Evolutionary conservation across 495 filamentous ascomycete species (phyloP), one percentile per base, ranked within the genome.

Genomic region (Talaromyces liani): DNA sequence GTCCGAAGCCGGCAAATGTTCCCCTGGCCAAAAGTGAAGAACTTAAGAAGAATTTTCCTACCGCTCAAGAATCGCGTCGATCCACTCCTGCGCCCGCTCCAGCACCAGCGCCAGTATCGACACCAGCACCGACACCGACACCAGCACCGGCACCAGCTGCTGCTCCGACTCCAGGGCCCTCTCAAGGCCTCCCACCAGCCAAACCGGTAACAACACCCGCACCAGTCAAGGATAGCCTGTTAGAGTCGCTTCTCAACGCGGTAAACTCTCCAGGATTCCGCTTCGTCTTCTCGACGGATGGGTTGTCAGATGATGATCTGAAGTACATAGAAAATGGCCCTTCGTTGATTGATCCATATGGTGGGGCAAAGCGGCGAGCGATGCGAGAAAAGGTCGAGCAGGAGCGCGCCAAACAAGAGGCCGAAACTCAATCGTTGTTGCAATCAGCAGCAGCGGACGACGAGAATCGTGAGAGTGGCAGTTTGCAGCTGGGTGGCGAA

Each of bases 401-500:
- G 60, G 87, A 90, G 62, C 85, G 86, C 20, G 69, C 70, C 4
- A 84, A 85, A 65, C 75, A 86, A 25, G 81, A 88, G 65, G 72
- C 75, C 12, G 84, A 88, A 39, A 77, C 75, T 20, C 86, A 91
- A 60, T 87, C 81, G 62, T 67, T 83, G 12, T 64, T 84, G 1
- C 79, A 82, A 64, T 73, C 79, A 22, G 72, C 75, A n/a, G 70
- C 74, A 1, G 77, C 61, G 16, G 82, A 85, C 41, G 84, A 87
- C 54, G 81, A 84, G 72, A 73, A 74, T 64, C 85, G 86, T 3
- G 91, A 91, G 69, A 91, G 88, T 70, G 91, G 92, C 10, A 97
- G 93, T 70, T 80, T 95, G 36, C 91, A 93, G 61, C 81, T 97
- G 18, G 93, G 93, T 60, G 93, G 93, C 8, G 92, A 96, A 68